These are phyloP conservation scores for Priceomyces carsonii DNA, from an alignment of 805 yeast genomes.

Conservation along the genomic window DNA sequence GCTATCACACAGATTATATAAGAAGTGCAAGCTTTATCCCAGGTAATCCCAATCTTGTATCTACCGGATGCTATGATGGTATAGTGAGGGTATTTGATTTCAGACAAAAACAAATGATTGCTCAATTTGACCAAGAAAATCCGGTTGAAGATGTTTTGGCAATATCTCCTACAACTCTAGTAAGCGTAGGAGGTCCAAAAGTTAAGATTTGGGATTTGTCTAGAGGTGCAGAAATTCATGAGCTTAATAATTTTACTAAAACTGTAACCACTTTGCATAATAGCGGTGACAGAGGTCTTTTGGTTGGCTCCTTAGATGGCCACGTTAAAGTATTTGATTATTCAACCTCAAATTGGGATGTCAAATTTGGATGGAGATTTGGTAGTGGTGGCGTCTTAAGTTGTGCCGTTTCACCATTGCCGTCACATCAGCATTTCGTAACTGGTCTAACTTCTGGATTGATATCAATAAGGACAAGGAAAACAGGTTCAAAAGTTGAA, in stretches of 20 bases:
- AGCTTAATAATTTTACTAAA: slow-evolving; percentile 85
- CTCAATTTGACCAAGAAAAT: slow-evolving; percentile 59
- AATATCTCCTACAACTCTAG: slow-evolving; percentile 69
- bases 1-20: slow-evolving; percentile 85
- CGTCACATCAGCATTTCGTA: slow-evolving; percentile 73
- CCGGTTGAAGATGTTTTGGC: slow-evolving; percentile 88
- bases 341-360: slow-evolving; percentile 70
- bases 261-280: slow-evolving; percentile 83
- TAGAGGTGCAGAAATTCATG: slow-evolving; percentile 68
- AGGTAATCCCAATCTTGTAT: slow-evolving; percentile 71
- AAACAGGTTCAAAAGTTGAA: slow-evolving; percentile 58
- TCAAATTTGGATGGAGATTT: slow-evolving; percentile 95
- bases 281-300: slow-evolving; percentile 73
- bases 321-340: slow-evolving; percentile 94
- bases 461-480: slow-evolving; percentile 84
- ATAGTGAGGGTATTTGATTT: slow-evolving; percentile 81
- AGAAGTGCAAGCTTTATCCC: slow-evolving; percentile 81
- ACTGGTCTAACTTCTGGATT: slow-evolving; percentile 91
- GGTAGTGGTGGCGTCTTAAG: slow-evolving; percentile 85
- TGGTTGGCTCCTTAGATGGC: slow-evolving; percentile 96
- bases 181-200: slow-evolving; percentile 77
- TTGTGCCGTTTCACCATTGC: slow-evolving; percentile 85
- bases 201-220: slow-evolving; percentile 92
- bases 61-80: slow-evolving; percentile 95
- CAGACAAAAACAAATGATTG: slow-evolving; percentile 58